Evolutionary conservation across 441 rosid genomes (phyloP).

Genomic region (Omphalea diandra): DNA sequence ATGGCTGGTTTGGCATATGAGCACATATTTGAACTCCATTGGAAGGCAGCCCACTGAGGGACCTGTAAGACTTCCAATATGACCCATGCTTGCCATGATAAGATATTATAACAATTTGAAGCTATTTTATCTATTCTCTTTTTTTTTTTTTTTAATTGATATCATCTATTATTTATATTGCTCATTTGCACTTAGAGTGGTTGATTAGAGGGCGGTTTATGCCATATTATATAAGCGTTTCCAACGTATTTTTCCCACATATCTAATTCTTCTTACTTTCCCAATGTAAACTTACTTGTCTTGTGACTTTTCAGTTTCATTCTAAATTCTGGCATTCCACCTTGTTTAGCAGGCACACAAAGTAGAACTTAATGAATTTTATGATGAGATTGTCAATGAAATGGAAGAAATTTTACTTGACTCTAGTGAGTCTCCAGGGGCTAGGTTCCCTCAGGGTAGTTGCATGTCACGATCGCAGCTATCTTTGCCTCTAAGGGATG

Average conservation of each 20-base stretch:
- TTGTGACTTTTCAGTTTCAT: conserved; percentile 17
- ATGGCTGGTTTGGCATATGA: background rate
- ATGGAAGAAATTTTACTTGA: conserved; percentile 97
- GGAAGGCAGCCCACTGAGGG: background rate
- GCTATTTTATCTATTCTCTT: background rate
- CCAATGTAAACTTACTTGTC: background rate
- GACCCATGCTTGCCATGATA: too few relatives aligned
- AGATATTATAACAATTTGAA: background rate
- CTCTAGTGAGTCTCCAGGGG: conserved; percentile 69
- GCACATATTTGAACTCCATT: background rate
- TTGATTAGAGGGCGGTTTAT: background rate
- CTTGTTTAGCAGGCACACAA: conserved; percentile 57
- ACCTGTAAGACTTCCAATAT: too few relatives aligned
- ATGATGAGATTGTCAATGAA: conserved; percentile 89
- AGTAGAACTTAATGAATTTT: conserved; percentile 55
- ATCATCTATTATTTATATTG: conserved; percentile 1
- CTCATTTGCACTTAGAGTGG: conserved; percentile 1
- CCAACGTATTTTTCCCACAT: background rate
- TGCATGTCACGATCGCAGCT: conserved; percentile 48
- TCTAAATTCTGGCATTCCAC: conserved; percentile 23
- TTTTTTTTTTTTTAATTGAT: background rate
- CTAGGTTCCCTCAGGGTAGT: conserved; percentile 53
- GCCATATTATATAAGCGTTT: background rate
- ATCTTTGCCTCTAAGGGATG: conserved; percentile 61
- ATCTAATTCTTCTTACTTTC: conserved; percentile 3